These are phyloP conservation scores for Aspergillus funiculosus DNA, from an alignment of 495 filamentous ascomycete species.

Conservation along the genomic window DNA sequence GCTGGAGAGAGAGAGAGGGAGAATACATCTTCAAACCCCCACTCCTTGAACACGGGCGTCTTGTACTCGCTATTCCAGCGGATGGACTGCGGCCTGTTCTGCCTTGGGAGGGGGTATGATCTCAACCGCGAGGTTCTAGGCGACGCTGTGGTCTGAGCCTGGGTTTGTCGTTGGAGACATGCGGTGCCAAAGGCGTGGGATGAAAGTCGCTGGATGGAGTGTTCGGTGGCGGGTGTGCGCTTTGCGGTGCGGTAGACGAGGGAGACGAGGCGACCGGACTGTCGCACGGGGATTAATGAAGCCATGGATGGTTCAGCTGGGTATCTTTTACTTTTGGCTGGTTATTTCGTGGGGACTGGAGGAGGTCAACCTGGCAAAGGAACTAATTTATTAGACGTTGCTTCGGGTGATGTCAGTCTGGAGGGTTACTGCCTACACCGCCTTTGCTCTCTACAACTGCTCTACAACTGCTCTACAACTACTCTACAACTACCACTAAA, in stretches of 20 bases:
- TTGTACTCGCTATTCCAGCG: constrained; percentile 25
- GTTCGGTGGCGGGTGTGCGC: constrained; percentile 7
- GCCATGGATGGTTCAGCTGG: too few relatives aligned
- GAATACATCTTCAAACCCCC: constrained; percentile 43
- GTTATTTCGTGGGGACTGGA: not conserved
- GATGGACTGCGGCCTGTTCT: not conserved
- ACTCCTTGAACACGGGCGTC: constrained; percentile 22
- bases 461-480: too few relatives aligned
- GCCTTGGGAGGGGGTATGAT: not conserved
- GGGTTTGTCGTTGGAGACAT: constrained; percentile 14
- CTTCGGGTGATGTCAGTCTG: constrained; percentile 31
- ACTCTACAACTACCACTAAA: too few relatives aligned
- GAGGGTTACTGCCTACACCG: constrained; percentile 24
- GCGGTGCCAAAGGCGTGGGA: constrained; percentile 12
- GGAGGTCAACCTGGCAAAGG: not conserved
- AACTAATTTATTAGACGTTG: constrained; percentile 4
- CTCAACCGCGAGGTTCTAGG: not conserved
- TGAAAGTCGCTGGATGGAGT: constrained; percentile 2
- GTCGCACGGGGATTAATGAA: constrained; percentile 20
- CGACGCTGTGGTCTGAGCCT: constrained; percentile 11
- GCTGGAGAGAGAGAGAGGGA: not conserved
- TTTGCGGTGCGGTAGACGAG: constrained; percentile 16
- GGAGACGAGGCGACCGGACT: not conserved
- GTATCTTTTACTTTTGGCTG: constrained; percentile 7
- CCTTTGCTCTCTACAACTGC: too few relatives aligned